Percentiles rank a stretch among this genome's conserved stretches.
phyloP scores from a whole-genome alignment of 2,329 filamentous ascomycete species.

The Xylaria sp. region DNA sequence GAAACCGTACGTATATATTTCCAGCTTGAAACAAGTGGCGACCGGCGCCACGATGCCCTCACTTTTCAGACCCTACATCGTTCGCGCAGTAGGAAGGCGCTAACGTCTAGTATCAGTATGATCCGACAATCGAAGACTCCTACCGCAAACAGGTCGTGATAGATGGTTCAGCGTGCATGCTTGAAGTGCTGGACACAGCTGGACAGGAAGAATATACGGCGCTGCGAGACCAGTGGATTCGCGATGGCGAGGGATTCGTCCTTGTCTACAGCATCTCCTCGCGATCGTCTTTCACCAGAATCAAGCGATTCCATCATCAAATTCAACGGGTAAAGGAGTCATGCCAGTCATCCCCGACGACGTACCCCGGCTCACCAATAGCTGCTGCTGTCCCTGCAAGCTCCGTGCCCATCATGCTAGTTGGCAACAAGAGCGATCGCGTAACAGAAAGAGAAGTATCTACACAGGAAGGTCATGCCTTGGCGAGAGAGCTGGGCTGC shows the following conservation, averaged over 20 bases:
- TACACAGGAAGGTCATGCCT: slow-evolving; percentile 91
- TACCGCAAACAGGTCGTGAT: slow-evolving; percentile 93
- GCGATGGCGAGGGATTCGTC: slow-evolving; percentile 96
- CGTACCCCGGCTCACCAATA: slow-evolving; percentile 80
- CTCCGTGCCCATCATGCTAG: slow-evolving; percentile 94
- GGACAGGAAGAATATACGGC: slow-evolving; percentile 99
- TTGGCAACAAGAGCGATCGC: slow-evolving; percentile 98
- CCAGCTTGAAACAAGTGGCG: not conserved
- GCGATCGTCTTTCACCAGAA: slow-evolving; percentile 91
- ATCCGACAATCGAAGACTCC: slow-evolving; percentile 88
- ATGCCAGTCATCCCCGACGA: slow-evolving; percentile 77
- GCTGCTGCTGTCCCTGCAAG: slow-evolving; percentile 68
- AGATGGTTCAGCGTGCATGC: slow-evolving; percentile 94
- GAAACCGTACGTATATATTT: slow-evolving; percentile 74
- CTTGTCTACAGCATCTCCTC: slow-evolving; percentile 99
- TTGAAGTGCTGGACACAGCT: slow-evolving; percentile 96
- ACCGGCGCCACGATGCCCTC: slow-evolving; percentile 2
- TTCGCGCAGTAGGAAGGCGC: slow-evolving; percentile 17
- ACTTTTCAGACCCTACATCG: not conserved
- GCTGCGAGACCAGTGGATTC: slow-evolving; percentile 96
- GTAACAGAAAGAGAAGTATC: slow-evolving; percentile 96
- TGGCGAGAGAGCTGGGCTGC: slow-evolving; percentile 92
- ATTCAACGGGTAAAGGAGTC: slow-evolving; percentile 98
- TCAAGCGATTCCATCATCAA: slow-evolving; percentile 95
- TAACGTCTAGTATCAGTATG: slow-evolving; percentile 67